Evolutionary conservation across 208 protist genomes (phyloP).

Genomic region (Balamuthia mandrillaris): DNA sequence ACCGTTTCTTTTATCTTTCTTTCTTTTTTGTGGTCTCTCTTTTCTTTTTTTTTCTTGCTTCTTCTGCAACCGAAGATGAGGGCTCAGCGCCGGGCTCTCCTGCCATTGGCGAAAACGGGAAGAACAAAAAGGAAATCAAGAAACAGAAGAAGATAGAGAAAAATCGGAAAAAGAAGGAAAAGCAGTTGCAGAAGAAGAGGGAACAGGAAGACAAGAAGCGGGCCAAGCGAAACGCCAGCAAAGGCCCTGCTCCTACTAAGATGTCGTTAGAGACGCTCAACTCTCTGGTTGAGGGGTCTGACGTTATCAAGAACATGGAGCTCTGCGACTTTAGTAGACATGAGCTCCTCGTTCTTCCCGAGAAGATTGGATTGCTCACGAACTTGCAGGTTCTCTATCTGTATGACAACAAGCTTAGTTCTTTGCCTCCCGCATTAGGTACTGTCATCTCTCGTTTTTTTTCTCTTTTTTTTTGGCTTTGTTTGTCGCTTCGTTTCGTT

Average conservation of each 20-base stretch:
- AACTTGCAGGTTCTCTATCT: conserved; percentile 30
- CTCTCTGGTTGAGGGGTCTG: not conserved
- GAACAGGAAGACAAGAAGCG: not conserved
- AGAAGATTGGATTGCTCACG: conserved; percentile 10
- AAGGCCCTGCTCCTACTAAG: not conserved
- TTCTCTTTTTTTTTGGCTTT: too few species aligned
- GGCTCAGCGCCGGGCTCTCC: too few species aligned
- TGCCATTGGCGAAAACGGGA: too few species aligned
- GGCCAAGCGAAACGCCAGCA: not conserved
- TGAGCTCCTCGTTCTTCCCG: conserved; percentile 3
- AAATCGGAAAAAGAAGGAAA: conserved; percentile 11
- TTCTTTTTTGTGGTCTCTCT: too few species aligned
- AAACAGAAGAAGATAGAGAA: too few species aligned
- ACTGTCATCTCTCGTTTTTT: not conserved
- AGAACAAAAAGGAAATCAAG: too few species aligned
- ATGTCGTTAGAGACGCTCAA: not conserved
- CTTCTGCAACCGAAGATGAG: too few species aligned
- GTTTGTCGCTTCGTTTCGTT: too few species aligned
- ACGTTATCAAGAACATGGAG: conserved; percentile 33
- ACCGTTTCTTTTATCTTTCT: too few species aligned
- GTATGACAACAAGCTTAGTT: conserved; percentile 39
- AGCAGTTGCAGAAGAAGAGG: not conserved
- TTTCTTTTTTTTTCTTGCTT: too few species aligned
- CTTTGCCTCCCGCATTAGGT: conserved; percentile 17
- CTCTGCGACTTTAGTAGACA: conserved; percentile 17